Evolutionary conservation across 2,329 filamentous ascomycete species (phyloP), one percentile per base, ranked within the genome.

Genomic region (Claviceps fusiformis): DNA sequence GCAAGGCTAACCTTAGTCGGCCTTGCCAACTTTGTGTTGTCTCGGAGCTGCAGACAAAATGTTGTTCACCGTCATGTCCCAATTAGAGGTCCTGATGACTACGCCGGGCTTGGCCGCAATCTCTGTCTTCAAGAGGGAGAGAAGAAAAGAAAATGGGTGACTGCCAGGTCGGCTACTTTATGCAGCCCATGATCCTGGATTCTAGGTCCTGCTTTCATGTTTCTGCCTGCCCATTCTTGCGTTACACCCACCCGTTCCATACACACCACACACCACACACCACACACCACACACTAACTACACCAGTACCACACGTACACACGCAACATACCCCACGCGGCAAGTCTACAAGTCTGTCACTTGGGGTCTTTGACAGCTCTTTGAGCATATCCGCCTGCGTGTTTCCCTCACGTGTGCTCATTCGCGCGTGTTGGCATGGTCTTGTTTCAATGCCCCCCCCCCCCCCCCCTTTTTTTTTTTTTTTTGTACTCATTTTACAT

Each of bases 291-390:
- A 6, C 37, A 31, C 50, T 3, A 24, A 24, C 24, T 29, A 39
- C 33, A 39, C 49, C 24, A 24, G 29, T 33, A 39, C 49, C 49
- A 50, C 49, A 39, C 7, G 10, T 11, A 24, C 49, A 51, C 37
- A 31, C 33, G 15, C 29, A 31, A 37, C n/a, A 6, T 27, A 31
- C 17, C 19, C n/a, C 10, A 27, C 27, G 46, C 52, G 51, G 47
- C 55, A 56, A 46, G 15, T 47, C 55, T 54, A 54, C 39, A 37
- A 47, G 41, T 47, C 51, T 56, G 52, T 46, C 50, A 56, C 29
- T 43, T 13, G 37, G 44, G 9, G 50, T 52, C n/a, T 17, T 29
- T 41, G 24, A 15, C 33, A 45, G 50, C 45, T 29, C 35, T 50
- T 45, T 27, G 29, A 31, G n/a, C 45, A 7, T 50, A 37, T 46